phyloP scores from a whole-genome alignment of 306 rosid genomes.

The Sphenostylis stenocarpa region DNA sequence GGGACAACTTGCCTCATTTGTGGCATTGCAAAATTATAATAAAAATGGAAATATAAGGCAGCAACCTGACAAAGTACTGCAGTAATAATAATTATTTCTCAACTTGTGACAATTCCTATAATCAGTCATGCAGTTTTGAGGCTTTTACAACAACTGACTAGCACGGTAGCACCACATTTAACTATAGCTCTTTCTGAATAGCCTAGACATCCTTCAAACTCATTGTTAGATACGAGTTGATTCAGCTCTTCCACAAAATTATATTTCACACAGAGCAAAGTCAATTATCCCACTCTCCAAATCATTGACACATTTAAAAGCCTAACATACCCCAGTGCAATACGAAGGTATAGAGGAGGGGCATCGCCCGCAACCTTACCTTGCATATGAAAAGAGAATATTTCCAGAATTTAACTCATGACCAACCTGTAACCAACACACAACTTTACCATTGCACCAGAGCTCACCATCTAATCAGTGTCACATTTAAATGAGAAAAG shows the following conservation, averaged over 20 bases:
- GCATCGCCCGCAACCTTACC: no score
- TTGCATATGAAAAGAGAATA: no score
- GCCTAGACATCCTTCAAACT: slow-evolving; percentile 21
- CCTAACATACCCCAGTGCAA: no score
- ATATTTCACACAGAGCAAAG: background rate
- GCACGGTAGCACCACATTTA: background rate
- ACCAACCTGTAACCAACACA: no score
- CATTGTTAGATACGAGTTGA: background rate
- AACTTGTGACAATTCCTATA: slow-evolving; percentile 16
- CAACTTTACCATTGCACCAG: no score
- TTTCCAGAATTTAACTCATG: no score
- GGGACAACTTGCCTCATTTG: background rate
- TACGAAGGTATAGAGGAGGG: no score
- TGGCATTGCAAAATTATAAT: slow-evolving; percentile 2
- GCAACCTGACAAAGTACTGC: background rate
- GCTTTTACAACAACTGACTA: background rate
- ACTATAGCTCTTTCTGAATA: slow-evolving; percentile 2
- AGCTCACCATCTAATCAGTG: background rate
- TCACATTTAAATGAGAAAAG: background rate
- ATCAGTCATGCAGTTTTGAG: slow-evolving; percentile 8
- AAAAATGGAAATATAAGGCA: background rate
- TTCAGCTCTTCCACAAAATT: slow-evolving; percentile 16
- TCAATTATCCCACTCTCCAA: background rate
- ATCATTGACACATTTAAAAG: no score
- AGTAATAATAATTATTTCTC: slow-evolving; percentile 15